Conservation (phyloP, 2,329 filamentous ascomycete species). For the Cytospora leucostoma region DNA sequence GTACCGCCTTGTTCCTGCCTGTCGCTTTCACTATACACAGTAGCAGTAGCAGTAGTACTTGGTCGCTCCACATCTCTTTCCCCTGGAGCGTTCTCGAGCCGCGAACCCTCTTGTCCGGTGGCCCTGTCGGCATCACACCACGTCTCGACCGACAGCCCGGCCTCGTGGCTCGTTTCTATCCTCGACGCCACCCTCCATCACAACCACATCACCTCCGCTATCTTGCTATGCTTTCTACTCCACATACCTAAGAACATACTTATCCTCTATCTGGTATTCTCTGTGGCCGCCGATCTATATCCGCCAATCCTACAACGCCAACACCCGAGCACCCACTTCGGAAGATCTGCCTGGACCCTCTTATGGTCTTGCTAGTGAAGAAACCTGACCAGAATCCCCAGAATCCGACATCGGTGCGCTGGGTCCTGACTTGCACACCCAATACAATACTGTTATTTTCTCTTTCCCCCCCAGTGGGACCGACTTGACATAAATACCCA, state of each 20-base stretch:
- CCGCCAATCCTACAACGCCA: constrained; percentile 6
- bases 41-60: no score
- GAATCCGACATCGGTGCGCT: constrained; percentile 31
- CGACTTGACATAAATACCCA: constrained; percentile 24
- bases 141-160: constrained; percentile 23
- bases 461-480: constrained; percentile 15
- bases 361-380: constrained; percentile 49
- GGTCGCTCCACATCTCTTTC: constrained; percentile 13
- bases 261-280: constrained; percentile 3
- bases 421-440: constrained; percentile 30
- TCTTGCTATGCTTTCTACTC: constrained; percentile 3
- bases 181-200: constrained; percentile 24
- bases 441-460: constrained; percentile 18
- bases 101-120: not conserved
- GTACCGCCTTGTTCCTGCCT: constrained; percentile 17
- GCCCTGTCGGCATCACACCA: constrained; percentile 24
- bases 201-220: constrained; percentile 23
- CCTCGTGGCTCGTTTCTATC: constrained; percentile 26
- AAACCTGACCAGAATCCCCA: constrained; percentile 28
- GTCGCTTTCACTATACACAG: constrained; percentile 7
- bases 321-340: constrained; percentile 21
- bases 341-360: constrained; percentile 25
- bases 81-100: constrained; percentile 14
- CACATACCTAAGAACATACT: constrained; percentile 1
- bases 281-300: constrained; percentile 1